phyloP scores from a whole-genome alignment of 148 eudicot genomes.

The Fallopia convolvulus region DNA sequence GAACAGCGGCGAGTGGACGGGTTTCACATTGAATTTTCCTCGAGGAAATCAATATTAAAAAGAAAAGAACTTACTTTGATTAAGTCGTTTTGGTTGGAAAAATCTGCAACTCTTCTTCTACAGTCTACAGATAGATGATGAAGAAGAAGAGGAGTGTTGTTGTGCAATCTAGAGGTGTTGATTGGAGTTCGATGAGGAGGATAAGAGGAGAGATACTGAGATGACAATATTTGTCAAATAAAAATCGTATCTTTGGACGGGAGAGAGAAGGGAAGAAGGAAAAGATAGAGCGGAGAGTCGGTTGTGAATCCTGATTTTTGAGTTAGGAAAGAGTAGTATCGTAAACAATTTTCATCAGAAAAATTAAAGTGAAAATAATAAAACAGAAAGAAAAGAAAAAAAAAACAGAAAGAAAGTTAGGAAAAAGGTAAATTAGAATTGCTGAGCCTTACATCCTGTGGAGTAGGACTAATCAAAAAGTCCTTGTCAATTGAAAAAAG shows the following conservation, averaged over 20 bases:
- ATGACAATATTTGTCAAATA: neutral
- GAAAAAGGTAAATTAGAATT: no score
- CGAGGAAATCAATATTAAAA: neutral
- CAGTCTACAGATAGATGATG: no score
- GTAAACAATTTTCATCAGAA: no score
- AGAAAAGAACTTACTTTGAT: neutral
- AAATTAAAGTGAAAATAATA: no score
- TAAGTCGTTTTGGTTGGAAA: neutral
- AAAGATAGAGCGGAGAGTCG: neutral
- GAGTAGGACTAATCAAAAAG: no score
- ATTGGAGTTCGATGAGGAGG: neutral
- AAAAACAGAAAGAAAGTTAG: no score
- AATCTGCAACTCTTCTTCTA: no score
- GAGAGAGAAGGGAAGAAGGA: neutral
- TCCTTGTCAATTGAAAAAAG: no score
- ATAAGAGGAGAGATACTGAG: neutral
- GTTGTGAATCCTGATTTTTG: neutral
- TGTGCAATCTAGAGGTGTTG: neutral
- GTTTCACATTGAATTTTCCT: neutral
- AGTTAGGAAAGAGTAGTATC: no score
- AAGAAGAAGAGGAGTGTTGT: no score
- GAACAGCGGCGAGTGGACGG: neutral
- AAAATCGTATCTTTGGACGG: neutral
- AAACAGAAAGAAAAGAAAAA: no score
- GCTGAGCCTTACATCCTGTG: no score